Conservation (phyloP, 2,329 filamentous ascomycete species). For the Dichotomopilus funicola region DNA sequence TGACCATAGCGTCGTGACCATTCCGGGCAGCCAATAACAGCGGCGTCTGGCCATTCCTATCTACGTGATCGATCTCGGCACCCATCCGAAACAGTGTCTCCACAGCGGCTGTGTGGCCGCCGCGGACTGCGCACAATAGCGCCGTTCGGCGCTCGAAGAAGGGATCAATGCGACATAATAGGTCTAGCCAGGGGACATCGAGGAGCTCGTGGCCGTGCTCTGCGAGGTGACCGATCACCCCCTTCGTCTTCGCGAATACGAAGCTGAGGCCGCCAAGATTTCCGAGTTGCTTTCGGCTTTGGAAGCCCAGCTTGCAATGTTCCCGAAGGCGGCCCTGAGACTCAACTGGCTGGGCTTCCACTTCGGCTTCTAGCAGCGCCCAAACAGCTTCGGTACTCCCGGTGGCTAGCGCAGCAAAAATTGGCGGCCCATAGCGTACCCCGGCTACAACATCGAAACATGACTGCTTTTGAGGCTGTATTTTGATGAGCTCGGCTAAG, state of each 20-base stretch:
- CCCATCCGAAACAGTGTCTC: too few species aligned
- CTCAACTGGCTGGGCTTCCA: background rate
- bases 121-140: too few species aligned
- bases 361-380: background rate
- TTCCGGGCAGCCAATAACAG: too few species aligned
- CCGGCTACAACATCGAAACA: background rate
- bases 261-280: background rate
- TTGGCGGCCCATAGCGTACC: background rate
- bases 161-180: too few species aligned
- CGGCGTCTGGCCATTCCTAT: too few species aligned
- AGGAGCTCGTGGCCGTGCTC: background rate
- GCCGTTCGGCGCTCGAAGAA: too few species aligned
- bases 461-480: background rate
- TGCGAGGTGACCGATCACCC: background rate
- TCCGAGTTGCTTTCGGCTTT: background rate
- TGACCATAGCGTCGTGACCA: too few species aligned
- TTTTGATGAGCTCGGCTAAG: background rate
- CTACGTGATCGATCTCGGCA: too few species aligned
- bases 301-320: background rate
- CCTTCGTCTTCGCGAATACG: background rate
- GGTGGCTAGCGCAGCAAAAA: background rate
- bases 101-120: too few species aligned
- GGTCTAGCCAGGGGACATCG: too few species aligned
- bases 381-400: background rate
- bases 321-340: background rate